These are phyloP conservation scores for Corylus heterophylla DNA, from an alignment of 306 rosid species.

Conservation along the genomic window DNA sequence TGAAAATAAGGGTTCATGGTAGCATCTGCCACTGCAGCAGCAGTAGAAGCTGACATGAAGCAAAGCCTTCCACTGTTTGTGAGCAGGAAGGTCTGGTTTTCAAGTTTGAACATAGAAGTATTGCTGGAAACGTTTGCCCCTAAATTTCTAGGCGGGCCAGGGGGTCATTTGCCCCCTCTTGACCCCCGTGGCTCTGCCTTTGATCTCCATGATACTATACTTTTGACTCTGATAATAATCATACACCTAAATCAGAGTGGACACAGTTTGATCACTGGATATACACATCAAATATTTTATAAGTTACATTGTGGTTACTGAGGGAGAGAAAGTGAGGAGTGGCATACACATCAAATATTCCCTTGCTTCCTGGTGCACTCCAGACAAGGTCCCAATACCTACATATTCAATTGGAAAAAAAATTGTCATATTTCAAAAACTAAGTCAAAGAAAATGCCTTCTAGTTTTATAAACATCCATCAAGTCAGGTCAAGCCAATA, in stretches of 20 bases:
- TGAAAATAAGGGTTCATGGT: neutral
- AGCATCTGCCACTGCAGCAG: conserved; percentile 1
- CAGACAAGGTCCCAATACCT: conserved; percentile 99
- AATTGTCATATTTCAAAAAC: conserved; percentile 25
- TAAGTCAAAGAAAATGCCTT: neutral
- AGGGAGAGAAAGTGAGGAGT: conserved; percentile 14
- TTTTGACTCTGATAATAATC: no score
- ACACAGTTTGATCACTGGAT: neutral
- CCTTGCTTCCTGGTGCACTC: conserved; percentile 86
- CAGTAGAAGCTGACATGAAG: conserved; percentile 12
- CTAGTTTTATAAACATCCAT: neutral
- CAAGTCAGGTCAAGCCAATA: neutral
- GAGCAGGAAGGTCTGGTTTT: neutral
- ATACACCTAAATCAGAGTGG: neutral
- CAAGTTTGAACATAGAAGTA: conserved; percentile 25
- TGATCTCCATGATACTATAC: no score
- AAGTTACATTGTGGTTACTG: conserved; percentile 1
- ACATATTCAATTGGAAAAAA: conserved; percentile 36
- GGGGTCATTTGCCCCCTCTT: no score
- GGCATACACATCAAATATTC: conserved; percentile 88
- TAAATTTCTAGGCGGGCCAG: no score
- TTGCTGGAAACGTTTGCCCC: neutral
- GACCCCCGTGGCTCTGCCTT: no score
- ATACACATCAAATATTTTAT: neutral
- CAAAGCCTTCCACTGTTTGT: conserved; percentile 17